A percentile compares a stretch with the other conserved stretches of the same genome.
These are phyloP conservation scores for Lolium rigidum DNA, from an alignment of 176 grass and related monocot genomes.

Conservation along the genomic window DNA sequence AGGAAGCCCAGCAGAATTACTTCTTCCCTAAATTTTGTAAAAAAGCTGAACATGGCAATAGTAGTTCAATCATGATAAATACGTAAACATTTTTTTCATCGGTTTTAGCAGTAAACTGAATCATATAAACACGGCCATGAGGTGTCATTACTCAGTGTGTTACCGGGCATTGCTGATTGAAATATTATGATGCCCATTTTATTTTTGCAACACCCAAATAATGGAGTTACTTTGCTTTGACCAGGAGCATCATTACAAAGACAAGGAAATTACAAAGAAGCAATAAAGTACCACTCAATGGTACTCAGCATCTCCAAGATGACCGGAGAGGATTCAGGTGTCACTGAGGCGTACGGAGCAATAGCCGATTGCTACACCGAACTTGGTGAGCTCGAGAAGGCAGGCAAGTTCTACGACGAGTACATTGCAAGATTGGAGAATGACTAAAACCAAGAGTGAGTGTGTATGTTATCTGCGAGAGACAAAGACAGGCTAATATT, in stretches of 20 bases:
- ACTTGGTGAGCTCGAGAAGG: conserved; percentile 89
- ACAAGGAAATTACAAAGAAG: conserved; percentile 95
- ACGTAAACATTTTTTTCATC: neutral
- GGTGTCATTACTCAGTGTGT: conserved; percentile 7
- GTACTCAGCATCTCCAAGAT: conserved; percentile 78
- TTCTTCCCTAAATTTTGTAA: neutral
- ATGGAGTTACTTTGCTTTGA: conserved; percentile 39
- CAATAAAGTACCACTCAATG: conserved; percentile 92
- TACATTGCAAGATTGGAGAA: conserved; percentile 90
- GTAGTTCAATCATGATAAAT: conserved; percentile 3
- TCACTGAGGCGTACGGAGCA: conserved; percentile 92
- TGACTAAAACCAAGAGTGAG: conserved; percentile 54
- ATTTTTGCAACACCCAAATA: conserved; percentile 4
- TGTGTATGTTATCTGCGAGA: neutral
- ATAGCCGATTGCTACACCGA: conserved; percentile 98
- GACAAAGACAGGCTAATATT: neutral
- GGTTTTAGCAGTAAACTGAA: conserved; percentile 10
- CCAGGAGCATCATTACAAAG: conserved; percentile 91
- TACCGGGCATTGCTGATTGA: neutral
- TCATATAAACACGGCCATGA: neutral
- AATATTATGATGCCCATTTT: neutral
- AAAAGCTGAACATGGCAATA: neutral
- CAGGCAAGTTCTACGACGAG: conserved; percentile 85
- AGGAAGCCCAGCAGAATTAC: neutral
- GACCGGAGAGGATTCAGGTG: conserved; percentile 73